A percentile compares a stretch with the other conserved stretches of the same genome.
Evolutionary conservation across 495 filamentous ascomycete genomes (phyloP).

Genomic region (Penicillium argentinense): DNA sequence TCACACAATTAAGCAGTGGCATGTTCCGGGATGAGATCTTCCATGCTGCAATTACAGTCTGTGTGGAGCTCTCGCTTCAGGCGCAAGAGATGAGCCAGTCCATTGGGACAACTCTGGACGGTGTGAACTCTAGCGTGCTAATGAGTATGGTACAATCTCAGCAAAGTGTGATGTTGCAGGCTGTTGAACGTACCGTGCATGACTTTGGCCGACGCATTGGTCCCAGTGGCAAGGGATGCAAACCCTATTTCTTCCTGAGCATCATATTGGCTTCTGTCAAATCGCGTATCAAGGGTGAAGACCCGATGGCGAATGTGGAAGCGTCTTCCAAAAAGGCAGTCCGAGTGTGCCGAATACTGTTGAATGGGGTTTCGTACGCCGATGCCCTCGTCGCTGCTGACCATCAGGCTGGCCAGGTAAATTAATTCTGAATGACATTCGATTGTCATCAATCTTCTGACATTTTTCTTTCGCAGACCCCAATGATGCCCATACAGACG

Average conservation of each 20-base stretch:
- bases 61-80: slow-evolving; percentile 39
- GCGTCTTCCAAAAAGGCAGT: slow-evolving; percentile 24
- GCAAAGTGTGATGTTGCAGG: slow-evolving; percentile 36
- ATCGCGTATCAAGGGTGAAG: slow-evolving; percentile 38
- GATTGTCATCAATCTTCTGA: slow-evolving; percentile 8
- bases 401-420: slow-evolving; percentile 10
- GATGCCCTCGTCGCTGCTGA: slow-evolving; percentile 23
- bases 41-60: slow-evolving; percentile 38
- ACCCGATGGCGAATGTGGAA: slow-evolving; percentile 29
- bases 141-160: slow-evolving; percentile 40
- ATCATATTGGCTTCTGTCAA: slow-evolving; percentile 37
- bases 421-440: slow-evolving; percentile 3
- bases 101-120: slow-evolving; percentile 11
- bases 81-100: slow-evolving; percentile 27
- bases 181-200: slow-evolving; percentile 33
- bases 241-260: slow-evolving; percentile 36
- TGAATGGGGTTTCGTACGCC: slow-evolving; percentile 26
- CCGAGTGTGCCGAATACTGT: slow-evolving; percentile 23
- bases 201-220: slow-evolving; percentile 33
- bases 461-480: slow-evolving; percentile 2
- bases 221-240: slow-evolving; percentile 31
- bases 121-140: slow-evolving; percentile 26
- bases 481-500: background rate
- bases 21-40: slow-evolving; percentile 44
- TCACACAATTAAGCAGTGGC: slow-evolving; percentile 34